Evolutionary conservation across 2,329 filamentous ascomycete genomes (phyloP).

Genomic region (Ceratocystis huliohia): DNA sequence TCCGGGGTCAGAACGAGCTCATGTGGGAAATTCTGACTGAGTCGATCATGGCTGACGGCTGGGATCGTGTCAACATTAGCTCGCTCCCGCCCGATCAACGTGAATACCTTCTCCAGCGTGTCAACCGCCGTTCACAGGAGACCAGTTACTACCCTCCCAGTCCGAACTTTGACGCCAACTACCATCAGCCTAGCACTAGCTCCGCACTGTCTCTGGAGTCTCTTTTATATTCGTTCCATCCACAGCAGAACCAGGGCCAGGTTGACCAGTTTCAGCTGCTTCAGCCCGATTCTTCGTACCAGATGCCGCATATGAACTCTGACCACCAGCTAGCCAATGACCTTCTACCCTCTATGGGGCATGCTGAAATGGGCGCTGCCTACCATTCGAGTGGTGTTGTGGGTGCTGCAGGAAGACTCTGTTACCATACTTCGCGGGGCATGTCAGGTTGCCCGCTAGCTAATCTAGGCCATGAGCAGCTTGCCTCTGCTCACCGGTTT

Average conservation of each 20-base stretch:
- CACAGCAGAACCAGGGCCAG: constrained; percentile 26
- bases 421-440: not conserved
- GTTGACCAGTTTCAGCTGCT: constrained; percentile 30
- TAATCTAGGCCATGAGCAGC: constrained; percentile 4
- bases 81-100: constrained; percentile 13
- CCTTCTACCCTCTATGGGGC: not conserved
- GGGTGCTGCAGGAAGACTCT: not conserved
- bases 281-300: constrained; percentile 32
- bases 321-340: not conserved
- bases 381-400: not conserved
- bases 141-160: constrained; percentile 22
- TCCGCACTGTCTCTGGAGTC: constrained; percentile 29
- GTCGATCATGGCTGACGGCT: constrained; percentile 24
- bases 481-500: constrained; percentile 9
- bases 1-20: constrained; percentile 34
- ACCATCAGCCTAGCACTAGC: constrained; percentile 8
- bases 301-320: constrained; percentile 22
- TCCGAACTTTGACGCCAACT: not conserved
- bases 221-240: constrained; percentile 29
- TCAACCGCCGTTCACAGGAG: constrained; percentile 18
- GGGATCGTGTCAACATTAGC: constrained; percentile 15
- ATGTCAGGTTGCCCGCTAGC: constrained; percentile 5
- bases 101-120: constrained; percentile 13
- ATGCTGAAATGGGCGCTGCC: not conserved
- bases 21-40: constrained; percentile 30